Base-by-base conservation (phyloP, 345 rosid species). In the Hirschfeldia incana region DNA sequence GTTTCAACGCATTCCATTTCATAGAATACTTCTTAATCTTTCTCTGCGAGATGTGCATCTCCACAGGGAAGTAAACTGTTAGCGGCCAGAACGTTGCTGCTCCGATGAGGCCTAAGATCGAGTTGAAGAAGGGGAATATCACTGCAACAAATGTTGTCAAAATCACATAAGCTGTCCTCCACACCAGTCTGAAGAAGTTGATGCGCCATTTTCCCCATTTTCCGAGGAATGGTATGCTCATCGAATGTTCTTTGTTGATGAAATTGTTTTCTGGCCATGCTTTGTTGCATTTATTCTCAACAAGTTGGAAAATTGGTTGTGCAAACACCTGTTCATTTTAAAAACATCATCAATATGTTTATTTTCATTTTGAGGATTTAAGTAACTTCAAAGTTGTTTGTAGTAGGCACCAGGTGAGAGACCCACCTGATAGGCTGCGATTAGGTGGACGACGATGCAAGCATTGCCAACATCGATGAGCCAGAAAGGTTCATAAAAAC, bases 121-220 rank as follows among this genome's bases (percentile, higher is more conserved):
- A 87, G 34, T 91, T 94, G 94, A 94, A 94, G 90, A 94, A 92
- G 0, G 98, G 98, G 53, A 94, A 83, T 37, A 89, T 77, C 97
- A 91, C 89, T 49, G 98, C 98, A 2, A 90, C 0, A 9, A 92
- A 15, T 2, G 94, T 83, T 5, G 94, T 85, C 29, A 87, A n/a
- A 0, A 91, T 67, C 33, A 94, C 98, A n/a, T 88, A 94, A 2
- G 46, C 1, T 1, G 94, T 89, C 76, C 98, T 88, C 97, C 97
- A 94, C 36, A 84, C 84, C 68, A 94, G 8, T 74, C 94, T 86
- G 81, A 89, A 90, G 57, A 72, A 42, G 84, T 88, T 94, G 77
- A 90, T 5, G 12, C 85, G 65, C 75, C 72, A 86, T n/a, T 82
- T 67, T 0, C 95, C 92, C 75, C 72, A 86, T n/a, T 82, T 67